Base-by-base conservation (phyloP, 2,329 filamentous ascomycete species). In the Coleophoma eucalyptorum region DNA sequence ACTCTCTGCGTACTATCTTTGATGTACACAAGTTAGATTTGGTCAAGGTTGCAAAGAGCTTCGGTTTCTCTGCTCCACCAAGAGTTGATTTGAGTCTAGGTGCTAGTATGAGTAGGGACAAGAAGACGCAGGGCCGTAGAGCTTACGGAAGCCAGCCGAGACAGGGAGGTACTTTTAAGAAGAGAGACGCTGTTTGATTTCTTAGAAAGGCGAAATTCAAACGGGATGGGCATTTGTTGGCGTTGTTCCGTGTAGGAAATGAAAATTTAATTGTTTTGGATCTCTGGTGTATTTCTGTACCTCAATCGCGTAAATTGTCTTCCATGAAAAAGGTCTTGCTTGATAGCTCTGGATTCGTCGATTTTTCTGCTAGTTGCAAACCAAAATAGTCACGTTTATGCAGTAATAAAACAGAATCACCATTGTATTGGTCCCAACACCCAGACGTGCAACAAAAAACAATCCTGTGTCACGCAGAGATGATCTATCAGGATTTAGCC, bases 1-100 rank as follows among this genome's bases (percentile, higher is more conserved):
- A 93, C 71, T 86, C 81, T 59, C 75, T 94, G 52, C 82, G 90
- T 26, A 87, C 84, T n/a, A 86, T 95, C 35, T 96, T 93, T 65
- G 88, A 93, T 67, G 83, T 95, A 48, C 78, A 90, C 68, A 89
- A 90, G 66, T 75, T 94, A 12, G 90, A 95, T 65, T 75, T 95
- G 16, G 83, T 86, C 62, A 93, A 92, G 72, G 85, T 95, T 3
- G 89, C 89, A 47, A 93, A 90, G 77, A 82, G 84, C 58, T 95
- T 94, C 65, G 90, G 90, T 0, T 95, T 96, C 69, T 70, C 77
- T 4, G 81, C 83, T 0, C 89, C 90, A 16, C 90, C 90, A 3
- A 76, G 89, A 49, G 84, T 95, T 35, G 89, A 95, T 65, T 85
- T 95, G 59, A 83, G 82, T 44, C 73, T 95, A 12, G 89, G 88